Evolutionary conservation across 768 basidiomycete genomes (phyloP).

Genomic region (Pisolithus marmoratus): DNA sequence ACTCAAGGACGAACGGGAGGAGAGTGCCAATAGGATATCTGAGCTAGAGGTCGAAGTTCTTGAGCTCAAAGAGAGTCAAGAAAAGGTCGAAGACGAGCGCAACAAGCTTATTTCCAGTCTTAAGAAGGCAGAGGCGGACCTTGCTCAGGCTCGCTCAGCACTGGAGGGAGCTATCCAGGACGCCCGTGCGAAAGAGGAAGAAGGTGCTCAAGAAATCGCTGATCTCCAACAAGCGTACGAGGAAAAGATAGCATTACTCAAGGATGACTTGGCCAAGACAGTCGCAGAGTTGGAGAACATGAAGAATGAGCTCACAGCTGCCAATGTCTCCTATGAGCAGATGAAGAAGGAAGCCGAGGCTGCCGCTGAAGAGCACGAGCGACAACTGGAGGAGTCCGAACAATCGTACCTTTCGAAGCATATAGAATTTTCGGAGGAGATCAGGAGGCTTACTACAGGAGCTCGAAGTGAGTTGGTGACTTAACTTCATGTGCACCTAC

Average conservation of each 20-base stretch:
- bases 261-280: constrained; percentile 40
- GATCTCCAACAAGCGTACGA: constrained; percentile 40
- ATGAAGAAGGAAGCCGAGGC: constrained; percentile 39
- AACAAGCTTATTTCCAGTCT: constrained; percentile 40
- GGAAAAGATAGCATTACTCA: constrained; percentile 39
- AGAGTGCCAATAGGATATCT: constrained; percentile 62
- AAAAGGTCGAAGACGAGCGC: constrained; percentile 56
- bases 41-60: constrained; percentile 80
- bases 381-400: constrained; percentile 49
- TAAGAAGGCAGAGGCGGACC: constrained; percentile 47
- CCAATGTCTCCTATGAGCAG: constrained; percentile 43
- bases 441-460: constrained; percentile 52
- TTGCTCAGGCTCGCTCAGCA: constrained; percentile 42
- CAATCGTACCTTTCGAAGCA: constrained; percentile 43
- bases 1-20: constrained; percentile 64
- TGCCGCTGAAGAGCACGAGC: constrained; percentile 42
- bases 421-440: constrained; percentile 47
- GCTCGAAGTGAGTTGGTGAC: constrained; percentile 49
- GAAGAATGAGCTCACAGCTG: constrained; percentile 40
- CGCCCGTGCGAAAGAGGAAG: constrained; percentile 42
- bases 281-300: constrained; percentile 41
- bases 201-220: constrained; percentile 34
- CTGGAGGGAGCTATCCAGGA: constrained; percentile 44
- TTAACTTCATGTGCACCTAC: neutral
- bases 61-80: constrained; percentile 68